Base-by-base conservation (phyloP, 257 asterid species). In the Linderniella brevidens region DNA sequence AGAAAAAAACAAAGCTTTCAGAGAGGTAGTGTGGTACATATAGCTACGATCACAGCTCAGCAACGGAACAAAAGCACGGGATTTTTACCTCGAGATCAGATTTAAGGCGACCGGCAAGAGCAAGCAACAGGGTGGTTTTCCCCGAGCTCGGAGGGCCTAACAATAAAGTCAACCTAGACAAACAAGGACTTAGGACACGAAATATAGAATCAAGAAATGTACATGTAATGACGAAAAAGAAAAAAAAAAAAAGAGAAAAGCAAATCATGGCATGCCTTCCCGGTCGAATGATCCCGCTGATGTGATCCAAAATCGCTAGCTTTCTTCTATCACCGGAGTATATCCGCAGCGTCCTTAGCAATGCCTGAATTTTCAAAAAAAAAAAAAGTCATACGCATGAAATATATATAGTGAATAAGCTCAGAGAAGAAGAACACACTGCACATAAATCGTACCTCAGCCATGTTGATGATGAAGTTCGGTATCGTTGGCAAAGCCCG, bases 91-190 rank as follows among this genome's bases (percentile, higher is more conserved):
- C 69, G 62, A 83, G 73, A 73, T 78, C 92, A 52, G 93, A 70
- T 59, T 76, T 74, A 47, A 87, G 74, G 55, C 75, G 92, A 56
- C 97, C 97, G 57, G 97, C 90, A 54, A 88, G 85, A 50, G 97
- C 92, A 65, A 80, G 58, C 35, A 88, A 76, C 67, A 88, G 55
- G 18, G 95, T 83, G 0, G 90, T 83, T 80, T 88, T 88, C 63
- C 97, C 97, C 55, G 97, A 88, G 80, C 97, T 76, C 43, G 97
- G 97, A 35, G 95, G 97, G 41, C 97, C 95, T 75, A 88, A 56
- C 46, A 88, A 61, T 52, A 88, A 75, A 41, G 97, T 88, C 63
- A 80, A 80, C 58, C 97, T 88, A 68, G 37, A 69, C 55, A 48
- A 55, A 68, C 42, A 15, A 17, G 20, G 16, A 46, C 12, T 45